These are phyloP conservation scores for Aspergillus conjunctus DNA, from an alignment of 495 filamentous ascomycete genomes.

Conservation along the genomic window DNA sequence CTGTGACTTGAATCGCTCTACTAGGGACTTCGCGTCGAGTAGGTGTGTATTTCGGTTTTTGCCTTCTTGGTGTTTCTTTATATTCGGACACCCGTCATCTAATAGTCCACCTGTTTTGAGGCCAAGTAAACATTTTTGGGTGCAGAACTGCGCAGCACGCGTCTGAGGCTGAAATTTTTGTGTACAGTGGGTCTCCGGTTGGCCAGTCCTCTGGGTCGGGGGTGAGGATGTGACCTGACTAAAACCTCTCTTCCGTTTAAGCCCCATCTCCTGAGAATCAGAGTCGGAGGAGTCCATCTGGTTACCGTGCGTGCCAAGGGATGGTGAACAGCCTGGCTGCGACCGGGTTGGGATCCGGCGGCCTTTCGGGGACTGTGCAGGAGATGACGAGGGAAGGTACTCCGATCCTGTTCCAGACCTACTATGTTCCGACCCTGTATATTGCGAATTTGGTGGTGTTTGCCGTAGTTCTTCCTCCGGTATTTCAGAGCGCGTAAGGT, in stretches of 20 bases:
- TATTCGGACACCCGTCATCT: constrained; percentile 48
- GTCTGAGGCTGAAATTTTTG: background rate
- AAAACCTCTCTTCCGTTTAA: constrained; percentile 27
- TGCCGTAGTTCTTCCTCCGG: constrained; percentile 26
- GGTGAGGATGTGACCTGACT: constrained; percentile 25
- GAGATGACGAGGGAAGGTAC: background rate
- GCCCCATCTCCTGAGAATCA: constrained; percentile 21
- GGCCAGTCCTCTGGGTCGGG: constrained; percentile 13
- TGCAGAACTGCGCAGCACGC: constrained; percentile 41
- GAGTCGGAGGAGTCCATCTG: constrained; percentile 17
- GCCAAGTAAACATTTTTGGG: constrained; percentile 49
- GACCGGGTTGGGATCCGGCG: constrained; percentile 27
- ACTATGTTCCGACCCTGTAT: constrained; percentile 16
- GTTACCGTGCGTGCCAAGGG: background rate
- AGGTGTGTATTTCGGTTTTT: constrained; percentile 21
- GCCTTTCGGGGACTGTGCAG: constrained; percentile 12
- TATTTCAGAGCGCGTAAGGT: constrained; percentile 26
- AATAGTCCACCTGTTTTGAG: constrained; percentile 37
- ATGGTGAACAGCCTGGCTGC: constrained; percentile 23
- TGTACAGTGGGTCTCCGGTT: background rate
- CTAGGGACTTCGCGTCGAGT: constrained; percentile 22
- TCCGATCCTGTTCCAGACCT: constrained; percentile 10
- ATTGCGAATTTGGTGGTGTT: constrained; percentile 21
- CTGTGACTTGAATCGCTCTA: constrained; percentile 26
- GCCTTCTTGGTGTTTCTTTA: constrained; percentile 32